A percentile compares a stretch with the other conserved stretches of the same genome.
These are phyloP conservation scores for Hyphopichia buzzinii DNA, from an alignment of 1,139 yeast species.

Conservation along the genomic window DNA sequence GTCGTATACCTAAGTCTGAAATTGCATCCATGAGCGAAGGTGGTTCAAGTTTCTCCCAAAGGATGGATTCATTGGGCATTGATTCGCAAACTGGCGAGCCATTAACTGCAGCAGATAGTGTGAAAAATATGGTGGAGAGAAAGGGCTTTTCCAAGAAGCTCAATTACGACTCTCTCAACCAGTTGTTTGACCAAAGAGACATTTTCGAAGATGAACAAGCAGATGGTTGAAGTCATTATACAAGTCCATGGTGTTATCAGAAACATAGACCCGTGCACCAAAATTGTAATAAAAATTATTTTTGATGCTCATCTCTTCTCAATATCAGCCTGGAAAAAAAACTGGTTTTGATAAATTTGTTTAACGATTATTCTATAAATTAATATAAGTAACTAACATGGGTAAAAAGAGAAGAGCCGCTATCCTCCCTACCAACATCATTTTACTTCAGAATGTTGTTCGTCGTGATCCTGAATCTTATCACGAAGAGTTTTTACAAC, in stretches of 20 bases:
- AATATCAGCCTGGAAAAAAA: background rate
- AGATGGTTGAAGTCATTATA: too few species aligned
- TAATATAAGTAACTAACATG: slow-evolving; percentile 40
- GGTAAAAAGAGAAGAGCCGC: slow-evolving; percentile 90
- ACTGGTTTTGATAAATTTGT: background rate
- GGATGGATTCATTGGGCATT: slow-evolving; percentile 38
- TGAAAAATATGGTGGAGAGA: slow-evolving; percentile 64
- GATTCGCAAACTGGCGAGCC: slow-evolving; percentile 46
- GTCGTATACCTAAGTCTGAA: slow-evolving; percentile 24
- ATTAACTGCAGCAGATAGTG: slow-evolving; percentile 67
- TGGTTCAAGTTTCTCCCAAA: slow-evolving; percentile 36
- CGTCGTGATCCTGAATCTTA: slow-evolving; percentile 93
- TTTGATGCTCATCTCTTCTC: background rate
- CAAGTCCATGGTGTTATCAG: too few species aligned
- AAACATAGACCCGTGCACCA: too few species aligned
- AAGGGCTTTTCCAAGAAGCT: slow-evolving; percentile 81
- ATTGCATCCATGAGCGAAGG: slow-evolving; percentile 16
- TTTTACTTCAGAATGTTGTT: slow-evolving; percentile 85
- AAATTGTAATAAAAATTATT: too few species aligned
- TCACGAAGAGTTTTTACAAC: slow-evolving; percentile 89
- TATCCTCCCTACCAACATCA: slow-evolving; percentile 85
- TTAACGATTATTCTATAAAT: background rate
- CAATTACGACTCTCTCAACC: slow-evolving; percentile 76
- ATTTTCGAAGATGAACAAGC: background rate
- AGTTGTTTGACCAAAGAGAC: slow-evolving; percentile 40